These are phyloP conservation scores for Phytophthora hibernalis DNA, from an alignment of 352 stramenopile genomes.

Conservation along the genomic window DNA sequence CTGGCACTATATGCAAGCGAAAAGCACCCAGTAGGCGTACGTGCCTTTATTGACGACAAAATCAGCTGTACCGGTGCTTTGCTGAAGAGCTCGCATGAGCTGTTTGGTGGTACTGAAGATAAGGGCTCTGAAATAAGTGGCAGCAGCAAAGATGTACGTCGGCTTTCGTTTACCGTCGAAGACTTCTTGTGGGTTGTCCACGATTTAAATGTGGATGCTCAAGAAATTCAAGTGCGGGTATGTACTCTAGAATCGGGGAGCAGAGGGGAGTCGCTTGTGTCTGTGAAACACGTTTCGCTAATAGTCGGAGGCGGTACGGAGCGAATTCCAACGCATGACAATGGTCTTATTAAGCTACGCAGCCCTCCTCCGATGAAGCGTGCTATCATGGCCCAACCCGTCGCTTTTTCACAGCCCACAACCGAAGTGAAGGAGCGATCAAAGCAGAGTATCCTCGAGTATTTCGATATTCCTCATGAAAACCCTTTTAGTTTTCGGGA, in stretches of 20 bases:
- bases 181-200: slow-evolving; percentile 50
- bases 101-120: slow-evolving; percentile 23
- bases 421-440: slow-evolving; percentile 25
- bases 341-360: slow-evolving; percentile 28
- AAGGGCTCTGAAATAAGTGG: slow-evolving; percentile 4
- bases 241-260: slow-evolving; percentile 72
- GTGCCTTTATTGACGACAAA: slow-evolving; percentile 73
- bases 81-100: slow-evolving; percentile 35
- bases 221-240: slow-evolving; percentile 69
- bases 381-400: slow-evolving; percentile 15
- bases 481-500: slow-evolving; percentile 81
- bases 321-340: slow-evolving; percentile 37
- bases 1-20: slow-evolving; percentile 77
- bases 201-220: slow-evolving; percentile 52
- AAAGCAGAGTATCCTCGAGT: slow-evolving; percentile 78
- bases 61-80: slow-evolving; percentile 56
- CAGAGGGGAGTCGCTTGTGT: slow-evolving; percentile 68
- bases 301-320: slow-evolving; percentile 55
- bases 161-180: slow-evolving; percentile 34
- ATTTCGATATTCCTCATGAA: slow-evolving; percentile 73
- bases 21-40: slow-evolving; percentile 65
- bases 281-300: slow-evolving; percentile 58
- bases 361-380: slow-evolving; percentile 29
- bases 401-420: slow-evolving; percentile 8
- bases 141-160: slow-evolving; percentile 17